Base-by-base conservation (phyloP, 164 flowering plant genomes). In the Chimonanthus praecox region DNA sequence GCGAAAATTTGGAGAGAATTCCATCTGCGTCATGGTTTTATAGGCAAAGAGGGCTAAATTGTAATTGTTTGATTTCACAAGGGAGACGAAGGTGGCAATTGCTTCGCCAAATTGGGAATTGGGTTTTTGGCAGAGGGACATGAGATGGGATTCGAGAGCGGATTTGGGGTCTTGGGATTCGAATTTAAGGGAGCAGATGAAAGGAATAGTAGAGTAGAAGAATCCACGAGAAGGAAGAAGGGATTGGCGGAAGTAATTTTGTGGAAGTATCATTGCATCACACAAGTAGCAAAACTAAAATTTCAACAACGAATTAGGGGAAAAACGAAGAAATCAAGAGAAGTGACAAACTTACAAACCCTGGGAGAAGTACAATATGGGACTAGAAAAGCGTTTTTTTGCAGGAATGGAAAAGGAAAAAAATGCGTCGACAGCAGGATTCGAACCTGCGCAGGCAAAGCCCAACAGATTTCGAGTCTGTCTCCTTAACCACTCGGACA, bases 21-120 rank as follows among this genome's bases (percentile, higher is more conserved):
- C 83, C 4, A 74, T 69, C 60, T 48, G 64, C 58, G 76, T 74
- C 89, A 87, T 87, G 70, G 68, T 77, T 7, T 72, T 80, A 69
- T 83, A 90, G 7, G 85, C 88, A 1, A 75, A 78, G 3, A 85
- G 70, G 6, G 87, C 89, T 67, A 81, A 73, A 6, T 80, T 81
- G 71, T 83, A 74, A 74, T 86, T 82, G 44, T 74, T 80, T 0
- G 85, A 80, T 82, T 69, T 87, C 1, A 78, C 73, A 4, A 89
- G 81, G 4, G 74, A 71, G 21, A 81, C 78, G 4, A 89, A 84
- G 47, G 83, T 58, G 1, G 80, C 71, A 69, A 82, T 75, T 2
- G 87, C 93, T 44, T 88, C 82, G 3, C 13, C 49, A 5, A 77
- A 72, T 21, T 74, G 78, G 65, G 78, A 70, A 61, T 70, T 80